phyloP scores from a whole-genome alignment of 495 filamentous ascomycete species.

The Podospora comata region DNA sequence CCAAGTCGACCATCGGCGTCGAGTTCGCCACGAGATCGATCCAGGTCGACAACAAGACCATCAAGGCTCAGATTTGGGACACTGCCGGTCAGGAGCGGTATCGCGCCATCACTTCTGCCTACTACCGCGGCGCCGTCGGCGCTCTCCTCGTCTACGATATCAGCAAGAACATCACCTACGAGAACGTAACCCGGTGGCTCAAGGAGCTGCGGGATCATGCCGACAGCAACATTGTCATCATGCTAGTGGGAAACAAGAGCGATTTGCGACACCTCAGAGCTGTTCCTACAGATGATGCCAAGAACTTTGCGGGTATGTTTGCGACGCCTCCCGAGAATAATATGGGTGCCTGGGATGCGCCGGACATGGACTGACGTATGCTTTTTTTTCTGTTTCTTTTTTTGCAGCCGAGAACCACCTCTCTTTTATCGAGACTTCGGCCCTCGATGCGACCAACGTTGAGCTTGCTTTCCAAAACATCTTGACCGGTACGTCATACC shows the following conservation, averaged over 20 bases:
- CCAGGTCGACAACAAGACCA: slow-evolving; percentile 98
- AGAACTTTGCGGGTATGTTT: slow-evolving; percentile 89
- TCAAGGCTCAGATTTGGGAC: slow-evolving; percentile 99
- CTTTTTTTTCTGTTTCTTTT: not conserved
- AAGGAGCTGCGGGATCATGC: slow-evolving; percentile 98
- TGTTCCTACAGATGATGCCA: slow-evolving; percentile 97
- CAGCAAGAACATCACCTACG: slow-evolving; percentile 98
- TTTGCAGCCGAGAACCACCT: slow-evolving; percentile 83
- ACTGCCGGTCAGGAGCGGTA: slow-evolving; percentile 99
- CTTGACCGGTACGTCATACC: slow-evolving; percentile 72
- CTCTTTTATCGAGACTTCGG: slow-evolving; percentile 98
- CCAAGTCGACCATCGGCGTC: slow-evolving; percentile 99
- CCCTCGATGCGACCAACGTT: slow-evolving; percentile 97
- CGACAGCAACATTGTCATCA: slow-evolving; percentile 99
- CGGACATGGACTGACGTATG: not conserved
- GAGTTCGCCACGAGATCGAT: slow-evolving; percentile 99
- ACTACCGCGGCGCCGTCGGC: slow-evolving; percentile 96
- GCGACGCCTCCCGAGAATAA: not conserved
- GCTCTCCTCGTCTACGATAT: slow-evolving; percentile 99
- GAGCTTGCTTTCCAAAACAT: slow-evolving; percentile 99
- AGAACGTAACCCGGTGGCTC: slow-evolving; percentile 98
- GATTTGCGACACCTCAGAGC: slow-evolving; percentile 98
- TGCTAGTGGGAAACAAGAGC: slow-evolving; percentile 99
- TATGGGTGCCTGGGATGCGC: not conserved
- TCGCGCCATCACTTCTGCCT: slow-evolving; percentile 97